phyloP scores from a whole-genome alignment of 345 rosid species.

The Hibiscus syriacus region DNA sequence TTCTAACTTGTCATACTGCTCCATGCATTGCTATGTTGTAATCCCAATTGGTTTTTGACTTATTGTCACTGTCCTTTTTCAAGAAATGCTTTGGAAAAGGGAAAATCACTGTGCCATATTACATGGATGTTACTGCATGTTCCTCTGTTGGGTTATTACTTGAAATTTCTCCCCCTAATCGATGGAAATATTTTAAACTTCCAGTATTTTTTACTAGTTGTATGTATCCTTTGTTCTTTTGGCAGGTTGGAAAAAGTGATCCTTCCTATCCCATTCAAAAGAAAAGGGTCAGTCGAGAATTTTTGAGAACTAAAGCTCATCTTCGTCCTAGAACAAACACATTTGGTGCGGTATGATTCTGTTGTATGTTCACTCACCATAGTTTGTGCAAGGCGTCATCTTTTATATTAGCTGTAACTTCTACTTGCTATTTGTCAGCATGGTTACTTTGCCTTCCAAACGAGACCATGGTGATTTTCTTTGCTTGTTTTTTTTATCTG shows the following conservation, averaged over 20 bases:
- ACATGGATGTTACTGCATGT: not conserved
- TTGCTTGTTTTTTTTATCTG: not conserved
- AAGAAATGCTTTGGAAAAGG: too few relatives aligned
- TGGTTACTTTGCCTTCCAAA: not conserved
- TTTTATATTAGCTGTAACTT: not conserved
- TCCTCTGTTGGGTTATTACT: not conserved
- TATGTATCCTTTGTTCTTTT: not conserved
- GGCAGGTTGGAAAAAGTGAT: constrained; percentile 84
- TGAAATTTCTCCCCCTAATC: not conserved
- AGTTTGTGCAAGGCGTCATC: not conserved
- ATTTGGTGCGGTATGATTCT: constrained; percentile 71
- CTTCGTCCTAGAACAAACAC: constrained; percentile 96
- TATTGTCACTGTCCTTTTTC: not conserved
- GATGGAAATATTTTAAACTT: not conserved
- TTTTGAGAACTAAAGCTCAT: constrained; percentile 95
- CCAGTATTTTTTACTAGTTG: not conserved
- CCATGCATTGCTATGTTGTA: not conserved
- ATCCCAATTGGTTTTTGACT: not conserved
- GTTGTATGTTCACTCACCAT: not conserved
- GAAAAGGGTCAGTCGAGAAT: constrained; percentile 88
- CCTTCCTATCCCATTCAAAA: constrained; percentile 91
- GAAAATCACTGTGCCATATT: too few relatives aligned
- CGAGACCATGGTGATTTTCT: not conserved
- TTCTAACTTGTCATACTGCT: not conserved
- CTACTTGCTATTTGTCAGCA: not conserved